Percentiles rank a stretch among this genome's conserved stretches.
Evolutionary conservation across 2,329 filamentous ascomycete genomes (phyloP).

Genomic region (Neonectria coccinea): DNA sequence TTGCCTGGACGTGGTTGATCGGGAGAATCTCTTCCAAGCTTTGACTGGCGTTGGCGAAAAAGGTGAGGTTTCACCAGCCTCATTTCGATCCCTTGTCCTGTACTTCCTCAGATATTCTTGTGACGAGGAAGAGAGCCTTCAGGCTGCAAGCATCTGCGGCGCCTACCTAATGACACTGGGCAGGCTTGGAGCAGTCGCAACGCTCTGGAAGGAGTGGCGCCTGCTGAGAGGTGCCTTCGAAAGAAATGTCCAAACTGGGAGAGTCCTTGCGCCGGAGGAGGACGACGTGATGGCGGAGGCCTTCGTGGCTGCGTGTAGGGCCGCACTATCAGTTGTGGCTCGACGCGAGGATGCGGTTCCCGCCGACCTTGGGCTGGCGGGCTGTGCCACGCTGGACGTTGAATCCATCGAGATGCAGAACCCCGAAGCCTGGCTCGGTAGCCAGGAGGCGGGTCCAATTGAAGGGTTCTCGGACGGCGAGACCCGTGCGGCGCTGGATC

Average conservation of each 20-base stretch:
- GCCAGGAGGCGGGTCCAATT: constrained; percentile 22
- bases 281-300: constrained; percentile 19
- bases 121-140: not conserved
- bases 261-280: constrained; percentile 2
- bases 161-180: constrained; percentile 48
- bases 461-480: constrained; percentile 23
- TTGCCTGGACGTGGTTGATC: constrained; percentile 29
- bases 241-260: constrained; percentile 3
- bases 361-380: constrained; percentile 33
- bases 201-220: constrained; percentile 49
- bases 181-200: constrained; percentile 48
- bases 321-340: constrained; percentile 37
- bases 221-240: constrained; percentile 25
- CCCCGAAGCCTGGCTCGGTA: constrained; percentile 27
- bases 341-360: constrained; percentile 24
- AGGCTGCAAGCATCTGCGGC: constrained; percentile 36
- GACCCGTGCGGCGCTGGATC: constrained; percentile 32
- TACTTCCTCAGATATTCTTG: constrained; percentile 22
- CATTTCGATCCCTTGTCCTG: constrained; percentile 41
- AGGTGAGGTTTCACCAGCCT: constrained; percentile 34
- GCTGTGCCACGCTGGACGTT: constrained; percentile 37
- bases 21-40: constrained; percentile 45
- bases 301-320: constrained; percentile 34
- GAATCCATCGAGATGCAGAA: constrained; percentile 34
- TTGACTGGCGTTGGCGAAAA: constrained; percentile 47